phyloP scores from a whole-genome alignment of 2,329 filamentous ascomycete genomes.

The Dactylellina leptospora region DNA sequence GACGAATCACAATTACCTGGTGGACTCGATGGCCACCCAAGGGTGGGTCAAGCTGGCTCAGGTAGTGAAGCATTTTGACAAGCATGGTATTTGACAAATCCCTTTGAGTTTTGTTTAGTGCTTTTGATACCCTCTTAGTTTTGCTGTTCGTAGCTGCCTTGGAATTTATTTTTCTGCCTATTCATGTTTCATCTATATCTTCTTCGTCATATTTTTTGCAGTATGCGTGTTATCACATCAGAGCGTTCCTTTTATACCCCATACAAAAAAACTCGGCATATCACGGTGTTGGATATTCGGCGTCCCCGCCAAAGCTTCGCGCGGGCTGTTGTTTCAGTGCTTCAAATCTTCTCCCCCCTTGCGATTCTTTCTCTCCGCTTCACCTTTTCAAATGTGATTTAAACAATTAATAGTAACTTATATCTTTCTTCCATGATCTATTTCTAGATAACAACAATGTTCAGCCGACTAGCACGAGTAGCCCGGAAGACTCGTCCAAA shows the following conservation, averaged over 20 bases:
- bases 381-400: conserved; percentile 33
- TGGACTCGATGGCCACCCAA: conserved; percentile 24
- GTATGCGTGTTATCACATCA: conserved; percentile 21
- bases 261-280: conserved; percentile 20
- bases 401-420: conserved; percentile 52
- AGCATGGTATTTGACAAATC: conserved; percentile 54
- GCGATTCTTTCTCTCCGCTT: background rate
- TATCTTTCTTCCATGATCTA: conserved; percentile 34
- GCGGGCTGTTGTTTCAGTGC: too few species aligned
- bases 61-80: conserved; percentile 49
- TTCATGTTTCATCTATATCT: conserved; percentile 18
- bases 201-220: conserved; percentile 16
- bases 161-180: conserved; percentile 4
- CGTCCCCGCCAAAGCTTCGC: conserved; percentile 19
- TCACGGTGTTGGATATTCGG: conserved; percentile 39
- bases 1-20: conserved; percentile 38
- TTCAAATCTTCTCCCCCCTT: background rate
- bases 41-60: conserved; percentile 43
- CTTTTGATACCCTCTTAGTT: conserved; percentile 22
- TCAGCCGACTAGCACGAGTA: conserved; percentile 30
- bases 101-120: conserved; percentile 10
- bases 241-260: conserved; percentile 11
- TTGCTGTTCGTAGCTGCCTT: background rate
- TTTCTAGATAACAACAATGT: conserved; percentile 42
- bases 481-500: conserved; percentile 43